Evolutionary conservation across 495 filamentous ascomycete species (phyloP), one percentile per base, ranked within the genome.

Genomic region (Penicillium silybi): DNA sequence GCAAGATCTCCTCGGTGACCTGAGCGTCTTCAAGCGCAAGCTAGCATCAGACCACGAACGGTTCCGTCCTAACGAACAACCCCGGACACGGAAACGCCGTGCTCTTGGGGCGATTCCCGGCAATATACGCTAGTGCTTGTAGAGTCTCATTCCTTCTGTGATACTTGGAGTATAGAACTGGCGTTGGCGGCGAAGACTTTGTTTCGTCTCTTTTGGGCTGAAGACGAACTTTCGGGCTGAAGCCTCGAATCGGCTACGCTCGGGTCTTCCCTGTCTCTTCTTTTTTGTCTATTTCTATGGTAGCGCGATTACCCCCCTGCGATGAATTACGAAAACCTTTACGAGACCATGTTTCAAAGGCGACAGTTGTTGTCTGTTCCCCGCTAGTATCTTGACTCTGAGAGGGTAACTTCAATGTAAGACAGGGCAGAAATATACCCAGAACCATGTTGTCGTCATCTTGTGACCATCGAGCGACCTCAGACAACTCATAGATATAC

Each of bases 21-120:
- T 98, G 39, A 81, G 81, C 17, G 61, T 95, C 57, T 95, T 97
- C 69, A 85, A 85, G 62, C 80, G 82, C 58, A 96, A 96, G 72
- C 77, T 96, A 32, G 82, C 76, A 15, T 88, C 92, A 54, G 93
- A 98, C 61, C 74, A 80, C 57, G 71, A 77, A 53, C 70, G 83
- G 52, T 86, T 84, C 65, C 71, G 69, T 3, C 59, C 64, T 4
- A 48, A 45, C 27, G 67, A 66, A 41, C 59, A 56, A 6, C 50
- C 49, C 2, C 52, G 46, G 18, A 48, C 50, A 25, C 62, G 52
- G 4, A 68, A 70, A 44, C 68, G 73, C 25, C 71, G 70, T 16
- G 69, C 66, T 9, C 51, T 77, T 49, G 63, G 69, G 15, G 43
- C 52, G 22, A 66, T 77, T 39, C 50, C 57, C 54, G 47, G 51